Conservation (phyloP, 768 basidiomycete species). For the Dentipellis sp. region DNA sequence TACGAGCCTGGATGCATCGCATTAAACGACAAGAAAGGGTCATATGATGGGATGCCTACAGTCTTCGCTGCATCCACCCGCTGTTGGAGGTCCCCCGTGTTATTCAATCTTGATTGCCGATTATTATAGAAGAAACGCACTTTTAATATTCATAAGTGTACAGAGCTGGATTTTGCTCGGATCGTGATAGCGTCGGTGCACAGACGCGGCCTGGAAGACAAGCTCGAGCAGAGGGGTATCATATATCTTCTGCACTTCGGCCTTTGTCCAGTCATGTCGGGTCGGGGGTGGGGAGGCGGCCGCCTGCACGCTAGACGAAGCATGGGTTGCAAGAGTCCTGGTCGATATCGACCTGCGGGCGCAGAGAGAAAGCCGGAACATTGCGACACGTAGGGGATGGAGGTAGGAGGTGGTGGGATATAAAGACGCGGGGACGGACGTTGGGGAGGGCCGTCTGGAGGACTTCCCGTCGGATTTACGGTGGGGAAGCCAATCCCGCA, state of each 20-base stretch:
- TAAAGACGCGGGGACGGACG: not conserved
- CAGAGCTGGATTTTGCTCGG: slow-evolving; percentile 90
- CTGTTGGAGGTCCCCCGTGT: slow-evolving; percentile 29
- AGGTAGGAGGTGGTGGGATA: not conserved
- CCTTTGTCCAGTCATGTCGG: slow-evolving; percentile 62
- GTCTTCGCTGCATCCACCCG: slow-evolving; percentile 93
- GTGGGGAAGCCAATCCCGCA: not conserved
- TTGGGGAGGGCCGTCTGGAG: not conserved
- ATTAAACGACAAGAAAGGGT: slow-evolving; percentile 3
- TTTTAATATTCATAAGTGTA: slow-evolving; percentile 98
- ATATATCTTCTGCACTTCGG: slow-evolving; percentile 81
- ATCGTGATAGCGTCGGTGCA: slow-evolving; percentile 84
- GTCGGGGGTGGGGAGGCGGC: slow-evolving; percentile 21
- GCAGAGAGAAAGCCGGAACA: slow-evolving; percentile 28
- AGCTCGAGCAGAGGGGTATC: slow-evolving; percentile 82
- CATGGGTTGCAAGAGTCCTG: slow-evolving; percentile 59
- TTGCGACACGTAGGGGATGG: slow-evolving; percentile 14
- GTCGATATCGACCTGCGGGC: slow-evolving; percentile 18
- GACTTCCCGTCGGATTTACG: not conserved
- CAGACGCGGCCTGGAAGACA: slow-evolving; percentile 74
- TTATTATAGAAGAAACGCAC: slow-evolving; percentile 39
- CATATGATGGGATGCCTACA: slow-evolving; percentile 40
- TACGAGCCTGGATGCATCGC: slow-evolving; percentile 64
- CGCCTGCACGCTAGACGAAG: slow-evolving; percentile 18
- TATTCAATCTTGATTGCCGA: slow-evolving; percentile 13